Conservation (phyloP, 257 asterid species). For the Ilex asprella region DNA sequence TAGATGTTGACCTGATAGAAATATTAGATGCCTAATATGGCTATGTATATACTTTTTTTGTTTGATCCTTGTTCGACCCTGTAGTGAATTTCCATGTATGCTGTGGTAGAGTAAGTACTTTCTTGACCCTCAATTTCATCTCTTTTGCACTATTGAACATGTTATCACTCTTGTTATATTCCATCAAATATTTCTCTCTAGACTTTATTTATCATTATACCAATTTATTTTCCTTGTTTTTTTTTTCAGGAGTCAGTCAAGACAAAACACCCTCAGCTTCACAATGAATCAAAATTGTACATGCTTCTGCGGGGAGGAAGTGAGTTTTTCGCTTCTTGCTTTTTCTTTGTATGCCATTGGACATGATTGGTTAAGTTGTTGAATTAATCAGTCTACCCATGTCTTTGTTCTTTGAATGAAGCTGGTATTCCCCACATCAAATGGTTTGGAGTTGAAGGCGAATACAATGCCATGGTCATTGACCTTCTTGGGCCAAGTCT, state of each 20-base stretch:
- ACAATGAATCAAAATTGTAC: constrained; percentile 82
- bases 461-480: constrained; percentile 79
- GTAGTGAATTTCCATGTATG: no score
- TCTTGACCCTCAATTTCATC: no score
- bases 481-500: constrained; percentile 91
- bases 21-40: no score
- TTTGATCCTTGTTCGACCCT: no score
- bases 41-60: no score
- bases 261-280: constrained; percentile 91
- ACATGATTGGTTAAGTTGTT: constrained; percentile 4
- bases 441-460: constrained; percentile 91
- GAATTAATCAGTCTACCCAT: constrained; percentile 7
- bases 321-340: constrained; percentile 30
- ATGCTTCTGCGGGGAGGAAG: constrained; percentile 95
- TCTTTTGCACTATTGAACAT: no score
- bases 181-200: neutral
- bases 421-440: constrained; percentile 87
- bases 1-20: no score
- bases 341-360: neutral
- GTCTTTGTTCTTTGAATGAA: constrained; percentile 24
- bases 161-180: no score
- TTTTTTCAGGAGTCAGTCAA: constrained; percentile 64
- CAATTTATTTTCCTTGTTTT: neutral
- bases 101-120: no score
- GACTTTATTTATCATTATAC: constrained; percentile 5